Base-by-base conservation (phyloP, 495 filamentous ascomycete genomes). In the Penicillium lividum region DNA sequence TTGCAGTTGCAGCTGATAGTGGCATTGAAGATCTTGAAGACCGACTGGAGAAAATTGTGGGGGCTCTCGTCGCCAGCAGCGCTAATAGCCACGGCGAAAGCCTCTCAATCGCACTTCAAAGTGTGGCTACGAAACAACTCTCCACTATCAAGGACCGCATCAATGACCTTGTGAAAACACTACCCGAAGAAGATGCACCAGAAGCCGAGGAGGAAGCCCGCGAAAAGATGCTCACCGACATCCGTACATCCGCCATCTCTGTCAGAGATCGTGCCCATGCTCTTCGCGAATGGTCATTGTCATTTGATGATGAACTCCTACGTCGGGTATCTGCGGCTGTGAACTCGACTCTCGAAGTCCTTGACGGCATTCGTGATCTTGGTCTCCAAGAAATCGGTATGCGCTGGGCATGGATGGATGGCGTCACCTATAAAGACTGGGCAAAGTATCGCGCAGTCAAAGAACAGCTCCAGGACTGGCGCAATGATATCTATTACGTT, bases 381-480 rank as follows among this genome's bases (percentile, higher is more conserved):
- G 92, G 92, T 3, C 80, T 99, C 7, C 92, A 97, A 67, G 93
- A 97, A 66, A 90, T 99, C 53, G 95, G 95, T 42, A 93, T 95
- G 84, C 90, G 94, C 57, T 99, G 95, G 93, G 92, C 93, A 1
- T 95, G 90, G 88, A 96, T 91, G 82, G 93, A 97, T 52, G 89
- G 89, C 38, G 84, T 99, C 58, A 93, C 92, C 6, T 96, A 98
- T 79, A 93, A 94, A 65, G 92, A 97, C 68, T 99, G 95, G 95
- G 83, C 84, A 29, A 90, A 89, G 65, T 98, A 97, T 68, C 89
- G 97, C 65, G 80, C 87, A 28, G 78, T 98, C 56, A 95, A 90
- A 75, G 83, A 83, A 44, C 85, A 89, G 29, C 89, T 97, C 46
- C 87, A 91, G 38, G 87, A 90, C 65, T 96, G 94, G 92, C 84